Conservation (phyloP, 2,329 filamentous ascomycete genomes). For the Cadophora luteo-olivacea region DNA sequence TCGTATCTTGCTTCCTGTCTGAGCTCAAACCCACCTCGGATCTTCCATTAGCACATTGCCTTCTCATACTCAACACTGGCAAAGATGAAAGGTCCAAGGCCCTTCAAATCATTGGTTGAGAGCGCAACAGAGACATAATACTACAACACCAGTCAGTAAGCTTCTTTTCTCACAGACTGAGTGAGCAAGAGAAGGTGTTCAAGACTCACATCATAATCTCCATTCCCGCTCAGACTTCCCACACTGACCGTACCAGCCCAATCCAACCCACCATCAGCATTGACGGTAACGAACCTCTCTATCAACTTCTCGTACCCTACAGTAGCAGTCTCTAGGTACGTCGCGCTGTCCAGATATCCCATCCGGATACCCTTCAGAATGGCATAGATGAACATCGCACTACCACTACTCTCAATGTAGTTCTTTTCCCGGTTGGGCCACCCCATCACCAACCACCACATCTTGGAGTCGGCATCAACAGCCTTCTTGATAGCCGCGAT, state of each 20-base stretch:
- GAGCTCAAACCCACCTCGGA: neutral
- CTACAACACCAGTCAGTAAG: slow-evolving; percentile 22
- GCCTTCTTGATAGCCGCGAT: slow-evolving; percentile 29
- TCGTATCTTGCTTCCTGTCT: neutral
- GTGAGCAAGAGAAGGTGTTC: neutral
- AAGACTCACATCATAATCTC: slow-evolving; percentile 34
- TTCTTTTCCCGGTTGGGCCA: slow-evolving; percentile 42
- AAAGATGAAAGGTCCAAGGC: slow-evolving; percentile 37
- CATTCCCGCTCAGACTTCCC: slow-evolving; percentile 35
- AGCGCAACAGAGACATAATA: slow-evolving; percentile 35
- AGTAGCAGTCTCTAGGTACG: slow-evolving; percentile 29
- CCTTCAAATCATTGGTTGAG: slow-evolving; percentile 38
- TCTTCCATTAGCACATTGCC: slow-evolving; percentile 14
- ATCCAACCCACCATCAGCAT: slow-evolving; percentile 31
- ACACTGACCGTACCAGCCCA: slow-evolving; percentile 38
- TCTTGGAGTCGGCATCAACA: slow-evolving; percentile 39
- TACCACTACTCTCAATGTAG: slow-evolving; percentile 48
- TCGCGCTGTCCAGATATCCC: slow-evolving; percentile 42
- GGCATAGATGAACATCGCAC: slow-evolving; percentile 49
- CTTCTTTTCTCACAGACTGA: neutral
- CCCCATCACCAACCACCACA: slow-evolving; percentile 50
- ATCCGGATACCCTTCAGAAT: slow-evolving; percentile 47
- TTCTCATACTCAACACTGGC: slow-evolving; percentile 36
- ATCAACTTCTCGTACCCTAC: slow-evolving; percentile 35
- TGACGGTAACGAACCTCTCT: slow-evolving; percentile 29